Percentiles rank a stretch among this genome's conserved stretches.
Conservation (phyloP, 2,329 filamentous ascomycete species). For the Ophiostoma himal-ulmi region DNA sequence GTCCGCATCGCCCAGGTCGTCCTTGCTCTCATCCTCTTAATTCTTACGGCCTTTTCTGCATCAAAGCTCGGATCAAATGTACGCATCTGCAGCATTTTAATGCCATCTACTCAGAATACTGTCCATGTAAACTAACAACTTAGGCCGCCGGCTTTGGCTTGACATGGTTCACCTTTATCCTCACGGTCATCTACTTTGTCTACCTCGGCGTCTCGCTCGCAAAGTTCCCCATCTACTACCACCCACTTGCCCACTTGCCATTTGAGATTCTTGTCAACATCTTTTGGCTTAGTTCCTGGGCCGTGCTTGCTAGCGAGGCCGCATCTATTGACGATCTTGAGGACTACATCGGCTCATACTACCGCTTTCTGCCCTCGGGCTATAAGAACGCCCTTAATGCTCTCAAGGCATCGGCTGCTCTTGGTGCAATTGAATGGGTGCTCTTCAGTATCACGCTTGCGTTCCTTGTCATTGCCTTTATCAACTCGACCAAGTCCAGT, state of each 20-base stretch:
- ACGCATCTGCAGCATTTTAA: not conserved
- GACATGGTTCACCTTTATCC: constrained; percentile 27
- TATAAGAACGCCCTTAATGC: constrained; percentile 22
- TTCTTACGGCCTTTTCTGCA: constrained; percentile 25
- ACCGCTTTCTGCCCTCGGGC: not conserved
- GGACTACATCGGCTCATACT: constrained; percentile 8
- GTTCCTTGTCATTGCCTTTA: constrained; percentile 16
- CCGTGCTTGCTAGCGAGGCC: constrained; percentile 27
- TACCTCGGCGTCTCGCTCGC: constrained; percentile 24
- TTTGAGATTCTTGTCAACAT: constrained; percentile 25
- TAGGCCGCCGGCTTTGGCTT: constrained; percentile 21
- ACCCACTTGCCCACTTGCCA: constrained; percentile 25
- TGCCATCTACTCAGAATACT: not conserved
- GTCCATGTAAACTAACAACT: not conserved
- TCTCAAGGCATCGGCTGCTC: constrained; percentile 27
- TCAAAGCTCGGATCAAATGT: constrained; percentile 10
- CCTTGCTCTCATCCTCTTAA: constrained; percentile 23
- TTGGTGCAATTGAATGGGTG: constrained; percentile 27
- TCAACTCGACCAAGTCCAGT: constrained; percentile 9
- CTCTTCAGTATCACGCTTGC: constrained; percentile 25
- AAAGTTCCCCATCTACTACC: constrained; percentile 21
- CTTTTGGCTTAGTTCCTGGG: constrained; percentile 27
- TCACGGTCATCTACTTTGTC: constrained; percentile 26
- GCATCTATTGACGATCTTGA: constrained; percentile 14
- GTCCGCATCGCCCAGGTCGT: constrained; percentile 25